Evolutionary conservation across 2,329 filamentous ascomycete species (phyloP), one percentile per base, ranked within the genome.

Genomic region (Neonectria punicea): DNA sequence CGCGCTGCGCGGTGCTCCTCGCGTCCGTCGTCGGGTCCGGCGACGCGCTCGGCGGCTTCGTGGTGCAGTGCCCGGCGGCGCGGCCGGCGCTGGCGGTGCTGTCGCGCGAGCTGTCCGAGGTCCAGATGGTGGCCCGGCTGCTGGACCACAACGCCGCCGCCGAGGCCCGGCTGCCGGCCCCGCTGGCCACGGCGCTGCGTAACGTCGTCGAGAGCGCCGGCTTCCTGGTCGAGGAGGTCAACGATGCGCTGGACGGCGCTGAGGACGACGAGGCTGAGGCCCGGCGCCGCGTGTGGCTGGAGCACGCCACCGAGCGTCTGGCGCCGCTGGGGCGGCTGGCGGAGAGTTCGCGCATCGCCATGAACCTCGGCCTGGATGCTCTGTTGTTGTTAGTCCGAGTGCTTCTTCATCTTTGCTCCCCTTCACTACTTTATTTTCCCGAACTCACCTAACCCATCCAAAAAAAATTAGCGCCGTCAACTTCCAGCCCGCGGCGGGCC

Each of bases 81-180:
- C 73, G 74, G 20, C 64, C 72, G 10, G 70, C 71, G 59, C 67
- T 75, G 4, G 61, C 66, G n/a, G 46, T 60, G 20, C 61, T 75
- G 32, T 73, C 70, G 18, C 74, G 73, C n/a, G 74, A 75, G 67
- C 70, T 76, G 10, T 68, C 72, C 4, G 72, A 74, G 59, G 55
- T 75, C 4, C 72, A 72, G 63, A 68, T 74, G 64, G 70, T 68
- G 9, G 64, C 73, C n/a, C 70, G 72, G 11, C 63, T 74, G 30
- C 68, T 75, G 41, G 61, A 66, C 51, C 70, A 73, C 58, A 73
- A 75, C 58, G 68, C 68, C 44, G 56, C 68, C 5, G 58, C 70
- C 5, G 73, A 72, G 14, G 63, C 58, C 11, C 18, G 46, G 10
- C 55, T 73, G 7, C 68, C 71, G 8, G 13, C 22, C 8, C 57